phyloP scores from a whole-genome alignment of 768 basidiomycete species.

The Pleurotus tuber-regium region DNA sequence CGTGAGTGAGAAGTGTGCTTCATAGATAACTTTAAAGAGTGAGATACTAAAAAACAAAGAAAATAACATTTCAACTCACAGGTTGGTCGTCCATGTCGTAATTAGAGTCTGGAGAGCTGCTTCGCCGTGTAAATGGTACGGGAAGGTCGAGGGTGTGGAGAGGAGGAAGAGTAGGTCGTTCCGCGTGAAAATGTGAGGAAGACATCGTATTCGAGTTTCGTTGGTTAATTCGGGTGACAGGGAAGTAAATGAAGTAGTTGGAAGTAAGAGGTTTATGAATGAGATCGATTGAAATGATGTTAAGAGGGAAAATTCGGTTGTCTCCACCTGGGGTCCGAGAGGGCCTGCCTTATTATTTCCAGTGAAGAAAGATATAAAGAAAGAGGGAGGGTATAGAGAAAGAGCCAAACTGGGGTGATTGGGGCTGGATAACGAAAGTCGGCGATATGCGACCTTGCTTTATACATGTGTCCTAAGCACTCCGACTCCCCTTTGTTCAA shows the following conservation, averaged over 20 bases:
- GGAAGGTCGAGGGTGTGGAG: slow-evolving; percentile 5
- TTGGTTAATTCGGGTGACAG: neutral
- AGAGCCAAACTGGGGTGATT: slow-evolving; percentile 7
- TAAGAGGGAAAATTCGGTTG: neutral
- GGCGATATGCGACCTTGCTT: slow-evolving; percentile 1
- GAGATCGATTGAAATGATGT: neutral
- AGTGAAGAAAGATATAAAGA: too few species aligned
- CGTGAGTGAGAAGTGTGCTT: slow-evolving; percentile 22
- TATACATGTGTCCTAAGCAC: slow-evolving; percentile 9
- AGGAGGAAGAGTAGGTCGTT: slow-evolving; percentile 9
- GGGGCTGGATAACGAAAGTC: neutral
- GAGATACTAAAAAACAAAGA: slow-evolving; percentile 12
- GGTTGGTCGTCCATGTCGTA: slow-evolving; percentile 5
- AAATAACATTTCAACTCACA: neutral
- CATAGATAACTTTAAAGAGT: slow-evolving; percentile 16
- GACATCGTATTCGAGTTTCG: neutral
- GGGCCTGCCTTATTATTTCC: slow-evolving; percentile 5
- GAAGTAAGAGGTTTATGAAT: neutral
- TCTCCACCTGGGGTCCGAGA: slow-evolving; percentile 9
- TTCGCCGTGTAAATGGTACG: neutral
- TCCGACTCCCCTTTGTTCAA: slow-evolving; percentile 6
- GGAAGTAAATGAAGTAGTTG: neutral
- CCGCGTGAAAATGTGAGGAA: slow-evolving; percentile 1
- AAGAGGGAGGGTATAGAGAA: neutral
- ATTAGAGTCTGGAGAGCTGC: neutral